phyloP scores from a whole-genome alignment of 164 flowering plant species.

The Saururus chinensis region DNA sequence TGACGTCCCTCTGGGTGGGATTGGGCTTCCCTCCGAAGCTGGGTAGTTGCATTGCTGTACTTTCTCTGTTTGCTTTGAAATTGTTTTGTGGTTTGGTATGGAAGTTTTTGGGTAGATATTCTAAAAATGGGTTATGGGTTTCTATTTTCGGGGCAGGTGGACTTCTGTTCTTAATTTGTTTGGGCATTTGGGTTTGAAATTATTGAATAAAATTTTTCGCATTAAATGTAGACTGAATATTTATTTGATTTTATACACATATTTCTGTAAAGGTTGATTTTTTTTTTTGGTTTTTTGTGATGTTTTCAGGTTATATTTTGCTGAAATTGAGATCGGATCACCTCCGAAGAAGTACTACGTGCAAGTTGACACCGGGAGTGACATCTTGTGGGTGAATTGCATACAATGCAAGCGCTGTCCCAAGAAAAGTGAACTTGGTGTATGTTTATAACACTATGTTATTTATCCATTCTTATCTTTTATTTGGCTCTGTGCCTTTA shows the following conservation, averaged over 20 bases:
- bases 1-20: slow-evolving; percentile 64
- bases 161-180: background rate
- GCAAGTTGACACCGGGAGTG: slow-evolving; percentile 94
- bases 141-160: background rate
- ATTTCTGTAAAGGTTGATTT: background rate
- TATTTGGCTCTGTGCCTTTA: background rate
- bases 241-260: background rate
- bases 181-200: background rate
- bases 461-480: background rate
- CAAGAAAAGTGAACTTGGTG: slow-evolving; percentile 61
- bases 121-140: background rate
- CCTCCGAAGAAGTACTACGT: slow-evolving; percentile 71
- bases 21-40: slow-evolving; percentile 48
- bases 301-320: slow-evolving; percentile 63
- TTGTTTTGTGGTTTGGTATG: background rate
- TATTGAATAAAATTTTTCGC: background rate
- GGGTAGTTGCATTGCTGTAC: slow-evolving; percentile 25
- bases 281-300: background rate
- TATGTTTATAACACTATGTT: slow-evolving; percentile 21
- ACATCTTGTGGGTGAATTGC: slow-evolving; percentile 90
- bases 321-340: slow-evolving; percentile 74
- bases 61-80: background rate
- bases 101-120: background rate
- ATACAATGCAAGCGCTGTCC: slow-evolving; percentile 70
- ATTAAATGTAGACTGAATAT: background rate